A percentile compares a stretch with the other conserved stretches of the same genome.
Evolutionary conservation across 1,284 basidiomycete genomes (phyloP).

Genomic region (Rhodofomes roseus): DNA sequence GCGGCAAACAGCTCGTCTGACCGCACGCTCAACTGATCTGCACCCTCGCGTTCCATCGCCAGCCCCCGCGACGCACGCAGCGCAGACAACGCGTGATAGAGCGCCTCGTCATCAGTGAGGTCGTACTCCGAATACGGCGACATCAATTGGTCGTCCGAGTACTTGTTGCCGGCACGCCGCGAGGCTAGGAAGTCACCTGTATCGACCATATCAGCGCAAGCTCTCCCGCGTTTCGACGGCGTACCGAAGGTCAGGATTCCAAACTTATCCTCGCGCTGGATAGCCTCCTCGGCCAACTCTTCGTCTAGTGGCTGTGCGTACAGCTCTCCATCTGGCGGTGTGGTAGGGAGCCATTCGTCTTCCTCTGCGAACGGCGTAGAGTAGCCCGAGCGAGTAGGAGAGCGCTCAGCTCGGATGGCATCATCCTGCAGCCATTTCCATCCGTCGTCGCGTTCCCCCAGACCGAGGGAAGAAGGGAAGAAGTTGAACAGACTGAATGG

Average conservation of each 20-base stretch:
- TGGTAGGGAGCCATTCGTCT: conserved; percentile 21
- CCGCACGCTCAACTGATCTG: neutral
- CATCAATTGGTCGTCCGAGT: conserved; percentile 31
- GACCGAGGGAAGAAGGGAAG: conserved; percentile 38
- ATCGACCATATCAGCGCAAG: neutral
- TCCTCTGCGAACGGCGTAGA: conserved; percentile 23
- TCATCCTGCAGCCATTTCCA: conserved; percentile 40
- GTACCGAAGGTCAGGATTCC: conserved; percentile 43
- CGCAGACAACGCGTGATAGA: conserved; percentile 33
- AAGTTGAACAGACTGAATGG: conserved; percentile 49
- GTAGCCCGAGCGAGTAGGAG: conserved; percentile 14
- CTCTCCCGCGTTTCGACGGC: neutral
- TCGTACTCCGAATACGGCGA: conserved; percentile 39
- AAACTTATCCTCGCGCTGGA: conserved; percentile 45
- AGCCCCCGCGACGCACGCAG: conserved; percentile 26
- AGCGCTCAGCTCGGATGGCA: neutral
- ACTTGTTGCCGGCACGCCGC: conserved; percentile 14
- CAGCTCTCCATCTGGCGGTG: conserved; percentile 19
- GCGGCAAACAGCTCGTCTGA: conserved; percentile 22
- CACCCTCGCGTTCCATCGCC: neutral
- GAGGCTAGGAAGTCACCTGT: conserved; percentile 17
- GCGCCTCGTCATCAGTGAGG: conserved; percentile 40
- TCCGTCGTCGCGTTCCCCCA: conserved; percentile 19
- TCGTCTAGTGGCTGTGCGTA: conserved; percentile 12
- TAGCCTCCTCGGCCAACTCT: conserved; percentile 28